Conservation (phyloP, 441 rosid genomes). For the Adansonia gregorii region DNA sequence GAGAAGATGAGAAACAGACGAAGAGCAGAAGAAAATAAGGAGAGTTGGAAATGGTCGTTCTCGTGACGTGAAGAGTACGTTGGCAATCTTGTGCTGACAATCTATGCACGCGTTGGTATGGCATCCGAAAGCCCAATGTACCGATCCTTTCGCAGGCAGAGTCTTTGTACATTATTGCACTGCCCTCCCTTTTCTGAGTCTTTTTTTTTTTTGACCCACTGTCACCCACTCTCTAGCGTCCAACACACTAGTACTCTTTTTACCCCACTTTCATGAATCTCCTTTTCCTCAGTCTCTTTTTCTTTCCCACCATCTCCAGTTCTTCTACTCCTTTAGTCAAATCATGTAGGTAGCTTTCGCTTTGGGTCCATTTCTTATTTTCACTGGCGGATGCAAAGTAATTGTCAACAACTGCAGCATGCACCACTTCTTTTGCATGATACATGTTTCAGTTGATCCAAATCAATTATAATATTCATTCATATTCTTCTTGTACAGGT, state of each 20-base stretch:
- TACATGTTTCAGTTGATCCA: too few species aligned
- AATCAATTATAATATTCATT: too few species aligned
- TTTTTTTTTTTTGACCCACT: conserved; percentile 18
- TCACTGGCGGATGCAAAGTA: not conserved
- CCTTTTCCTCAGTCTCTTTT: too few species aligned
- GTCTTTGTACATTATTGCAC: not conserved
- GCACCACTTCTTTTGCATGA: too few species aligned
- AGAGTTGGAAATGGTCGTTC: conserved; percentile 59
- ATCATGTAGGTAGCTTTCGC: too few species aligned
- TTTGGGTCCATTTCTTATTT: not conserved
- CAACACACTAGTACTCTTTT: too few species aligned
- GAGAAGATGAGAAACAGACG: conserved; percentile 51
- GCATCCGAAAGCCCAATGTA: not conserved
- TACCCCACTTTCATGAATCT: too few species aligned
- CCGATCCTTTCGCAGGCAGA: not conserved
- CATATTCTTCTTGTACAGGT: not conserved
- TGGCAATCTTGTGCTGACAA: conserved; percentile 21
- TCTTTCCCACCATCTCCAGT: too few species aligned
- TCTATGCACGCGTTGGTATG: not conserved
- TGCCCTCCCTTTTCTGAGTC: not conserved
- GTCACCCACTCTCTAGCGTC: not conserved
- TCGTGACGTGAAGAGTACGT: conserved; percentile 47
- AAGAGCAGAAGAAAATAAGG: conserved; percentile 50
- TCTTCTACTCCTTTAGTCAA: too few species aligned
- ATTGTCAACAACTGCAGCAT: not conserved